Base-by-base conservation (phyloP, 2,329 filamentous ascomycete species). In the Teratosphaeria epicoccoides region DNA sequence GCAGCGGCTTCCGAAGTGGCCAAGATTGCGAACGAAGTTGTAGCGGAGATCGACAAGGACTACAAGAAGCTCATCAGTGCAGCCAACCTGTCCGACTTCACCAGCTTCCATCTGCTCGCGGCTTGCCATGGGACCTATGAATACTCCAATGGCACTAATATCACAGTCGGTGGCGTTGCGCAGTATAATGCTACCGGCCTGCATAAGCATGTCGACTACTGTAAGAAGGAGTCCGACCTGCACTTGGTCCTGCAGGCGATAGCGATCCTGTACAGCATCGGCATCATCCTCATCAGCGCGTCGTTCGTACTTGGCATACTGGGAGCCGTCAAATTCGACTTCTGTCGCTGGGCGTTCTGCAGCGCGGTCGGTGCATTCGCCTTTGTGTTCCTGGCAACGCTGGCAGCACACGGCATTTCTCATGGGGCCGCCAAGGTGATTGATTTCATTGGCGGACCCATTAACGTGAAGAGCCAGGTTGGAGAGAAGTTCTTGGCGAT, bases 321-420 rank as follows among this genome's bases (percentile, higher is more conserved):
- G 7, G 77, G 76, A 4, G 43, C 79, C 20, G 70, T 73, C 0
- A 20, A 70, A 73, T 2, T 51, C 76, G 6, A 59, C 71, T 43
- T 72, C 53, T 66, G n/a, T 62, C 68, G n/a, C 71, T 70, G 58
- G 2, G 64, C 71, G 0, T 59, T 76, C 12, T 59, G 76, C 47
- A 80, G 80, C 59, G 68, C 76, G 51, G 58, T 74, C n/a, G 62
- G 78, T 14, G 74, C 76, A 0, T 77, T 81, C 53, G 47, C 79
- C 5, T 70, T 82, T 23, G 75, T 85, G 61, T 85, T 85, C 6
- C 82, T 84, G 49, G 82, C 84, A 47, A 89, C 85, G 14, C 87
- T 87, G 60, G 84, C 89, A 23, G 80, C 83, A n/a, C 85, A 79
- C 0, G 84, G 85, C 14, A 67, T 82, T 6, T 73, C 76, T 3